phyloP scores from a whole-genome alignment of 208 protist species.

The Angomonas ambiguus region DNA sequence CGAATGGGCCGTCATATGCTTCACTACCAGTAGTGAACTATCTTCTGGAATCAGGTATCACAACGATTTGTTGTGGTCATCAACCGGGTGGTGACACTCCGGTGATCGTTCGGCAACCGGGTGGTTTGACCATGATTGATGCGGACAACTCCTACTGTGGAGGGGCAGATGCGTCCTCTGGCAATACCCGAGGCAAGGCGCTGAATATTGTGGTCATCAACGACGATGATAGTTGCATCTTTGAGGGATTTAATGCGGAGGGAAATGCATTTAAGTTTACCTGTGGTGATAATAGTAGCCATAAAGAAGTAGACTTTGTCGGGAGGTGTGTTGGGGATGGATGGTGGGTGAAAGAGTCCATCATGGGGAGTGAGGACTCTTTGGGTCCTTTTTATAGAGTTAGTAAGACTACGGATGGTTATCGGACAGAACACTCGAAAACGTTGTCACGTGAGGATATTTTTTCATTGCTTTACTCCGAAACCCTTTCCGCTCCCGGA shows the following conservation, averaged over 20 bases:
- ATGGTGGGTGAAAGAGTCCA: background rate
- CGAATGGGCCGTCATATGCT: constrained; percentile 44
- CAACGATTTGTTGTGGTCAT: constrained; percentile 72
- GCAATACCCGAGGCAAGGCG: background rate
- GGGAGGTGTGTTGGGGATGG: background rate
- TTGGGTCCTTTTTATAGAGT: too few species aligned
- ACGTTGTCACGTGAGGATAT: background rate
- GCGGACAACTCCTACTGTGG: constrained; percentile 87
- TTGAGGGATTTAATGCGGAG: background rate
- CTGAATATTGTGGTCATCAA: background rate
- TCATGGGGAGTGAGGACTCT: background rate
- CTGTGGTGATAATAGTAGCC: background rate
- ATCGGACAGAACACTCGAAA: background rate
- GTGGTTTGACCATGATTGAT: constrained; percentile 49
- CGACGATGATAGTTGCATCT: background rate
- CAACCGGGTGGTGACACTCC: constrained; percentile 78
- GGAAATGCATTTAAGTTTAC: background rate
- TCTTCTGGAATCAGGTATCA: constrained; percentile 63
- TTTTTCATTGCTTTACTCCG: background rate
- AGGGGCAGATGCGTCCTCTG: background rate
- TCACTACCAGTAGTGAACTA: constrained; percentile 50
- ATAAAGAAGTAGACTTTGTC: background rate
- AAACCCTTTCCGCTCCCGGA: background rate
- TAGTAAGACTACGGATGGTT: background rate
- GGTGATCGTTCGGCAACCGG: constrained; percentile 62